Evolutionary conservation across 1,139 yeast species (phyloP).

Genomic region (Torulaspora pretoriensis): DNA sequence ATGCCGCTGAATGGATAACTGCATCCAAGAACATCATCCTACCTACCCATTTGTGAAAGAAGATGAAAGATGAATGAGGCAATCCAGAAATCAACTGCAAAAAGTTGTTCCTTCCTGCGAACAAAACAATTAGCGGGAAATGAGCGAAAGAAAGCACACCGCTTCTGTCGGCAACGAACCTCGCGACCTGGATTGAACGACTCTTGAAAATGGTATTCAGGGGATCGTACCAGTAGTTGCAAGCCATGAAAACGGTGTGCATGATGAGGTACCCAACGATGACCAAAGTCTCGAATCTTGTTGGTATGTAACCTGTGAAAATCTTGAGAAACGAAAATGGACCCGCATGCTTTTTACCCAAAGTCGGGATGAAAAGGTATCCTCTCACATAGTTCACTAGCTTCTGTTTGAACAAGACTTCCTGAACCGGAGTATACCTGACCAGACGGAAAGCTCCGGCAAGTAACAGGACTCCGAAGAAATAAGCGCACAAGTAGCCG

Average conservation of each 20-base stretch:
- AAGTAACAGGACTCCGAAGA: slow-evolving; percentile 14
- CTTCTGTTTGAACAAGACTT: slow-evolving; percentile 10
- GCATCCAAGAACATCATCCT: slow-evolving; percentile 41
- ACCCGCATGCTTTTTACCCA: slow-evolving; percentile 18
- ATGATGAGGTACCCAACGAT: slow-evolving; percentile 46
- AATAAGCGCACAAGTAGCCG: slow-evolving; percentile 16
- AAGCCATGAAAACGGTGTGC: slow-evolving; percentile 42
- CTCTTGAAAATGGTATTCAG: slow-evolving; percentile 43
- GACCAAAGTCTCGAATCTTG: slow-evolving; percentile 56
- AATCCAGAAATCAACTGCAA: slow-evolving; percentile 61
- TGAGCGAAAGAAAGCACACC: slow-evolving; percentile 48
- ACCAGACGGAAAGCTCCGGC: slow-evolving; percentile 14
- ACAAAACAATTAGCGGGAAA: slow-evolving; percentile 49
- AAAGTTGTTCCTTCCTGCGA: slow-evolving; percentile 63
- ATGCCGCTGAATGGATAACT: slow-evolving; percentile 45
- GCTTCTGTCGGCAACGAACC: slow-evolving; percentile 45
- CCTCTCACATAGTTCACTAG: slow-evolving; percentile 18
- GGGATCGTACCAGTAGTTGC: slow-evolving; percentile 39
- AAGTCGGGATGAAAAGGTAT: slow-evolving; percentile 16
- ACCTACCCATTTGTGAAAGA: slow-evolving; percentile 63
- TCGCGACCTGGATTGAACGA: slow-evolving; percentile 40
- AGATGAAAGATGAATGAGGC: slow-evolving; percentile 54
- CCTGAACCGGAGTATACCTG: slow-evolving; percentile 14
- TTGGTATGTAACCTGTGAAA: slow-evolving; percentile 32
- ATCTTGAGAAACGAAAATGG: slow-evolving; percentile 10